Base-by-base conservation (phyloP, 2,329 filamentous ascomycete genomes). In the Scytalidium lignicola region DNA sequence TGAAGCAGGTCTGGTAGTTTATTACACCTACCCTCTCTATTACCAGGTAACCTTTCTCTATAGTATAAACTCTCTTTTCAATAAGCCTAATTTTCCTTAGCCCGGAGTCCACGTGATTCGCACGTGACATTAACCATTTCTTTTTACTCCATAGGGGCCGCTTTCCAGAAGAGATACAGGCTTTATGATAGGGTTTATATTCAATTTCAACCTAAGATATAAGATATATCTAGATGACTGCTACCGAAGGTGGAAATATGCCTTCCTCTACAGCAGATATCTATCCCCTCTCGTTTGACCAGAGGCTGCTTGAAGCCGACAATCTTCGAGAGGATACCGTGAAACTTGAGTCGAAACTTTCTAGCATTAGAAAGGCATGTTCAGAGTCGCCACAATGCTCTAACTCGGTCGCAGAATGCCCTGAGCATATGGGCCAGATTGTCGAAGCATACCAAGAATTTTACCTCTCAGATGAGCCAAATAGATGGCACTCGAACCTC, bases 401-500 rank as follows among this genome's bases (percentile, higher is more conserved):
- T 5, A 39, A 15, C 6, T 13, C 40, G 13, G n/a, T 44, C 19
- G 15, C 26, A 20, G 20, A 20, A 41, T 49, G 42, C 23, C 15
- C 28, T 3, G 3, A 39, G 46, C 53, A 18, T 64, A 59, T 47
- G 43, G 46, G 50, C n/a, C 50, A 57, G 23, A 55, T 60, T 8
- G 47, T 42, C 12, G 44, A 59, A 50, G 59, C 60, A n/a, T 63
- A 56, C 47, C 49, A 55, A 39, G 51, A 57, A 20, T 63, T 57
- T 53, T 65, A 63, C 49, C 49, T 61, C 1, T 52, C 54, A 2
- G 22, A 54, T 13, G 54, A 58, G 7, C 54, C 56, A 10, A 50
- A 52, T 26, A 44, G 53, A 13, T 64, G 60, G 60, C 53, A 56
- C 18, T 46, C 46, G 2, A 47, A 54, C 8, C 19, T 55, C 12